A percentile compares a stretch with the other conserved stretches of the same genome.
phyloP scores from a whole-genome alignment of 192 early-diverging fungal species.

The Backusella tarrabulga region DNA sequence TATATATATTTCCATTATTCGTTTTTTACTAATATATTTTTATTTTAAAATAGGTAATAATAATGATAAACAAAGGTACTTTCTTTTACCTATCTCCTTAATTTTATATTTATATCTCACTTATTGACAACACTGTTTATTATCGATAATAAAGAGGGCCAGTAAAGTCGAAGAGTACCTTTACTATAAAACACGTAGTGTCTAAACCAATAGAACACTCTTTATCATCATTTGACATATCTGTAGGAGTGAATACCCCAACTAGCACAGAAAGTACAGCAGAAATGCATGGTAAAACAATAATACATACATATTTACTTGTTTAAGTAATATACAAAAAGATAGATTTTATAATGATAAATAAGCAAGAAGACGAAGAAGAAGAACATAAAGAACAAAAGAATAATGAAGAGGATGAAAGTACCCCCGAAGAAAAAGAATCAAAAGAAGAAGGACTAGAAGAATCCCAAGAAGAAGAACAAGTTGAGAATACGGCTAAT shows the following conservation, averaged over 20 bases:
- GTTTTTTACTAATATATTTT: neutral
- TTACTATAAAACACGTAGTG: neutral
- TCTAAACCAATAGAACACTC: neutral
- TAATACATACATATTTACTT: neutral
- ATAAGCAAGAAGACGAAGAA: neutral
- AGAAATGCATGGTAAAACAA: neutral
- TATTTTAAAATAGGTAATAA: neutral
- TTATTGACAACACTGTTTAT: neutral
- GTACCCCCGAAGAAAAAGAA: neutral
- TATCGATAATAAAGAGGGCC: neutral
- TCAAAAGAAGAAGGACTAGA: neutral
- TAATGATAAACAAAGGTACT: conserved; percentile 1
- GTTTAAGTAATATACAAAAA: neutral
- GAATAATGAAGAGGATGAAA: neutral
- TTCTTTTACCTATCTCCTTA: neutral
- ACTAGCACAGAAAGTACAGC: neutral
- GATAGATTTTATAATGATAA: conserved; percentile 3
- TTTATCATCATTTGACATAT: neutral
- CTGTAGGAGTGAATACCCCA: neutral
- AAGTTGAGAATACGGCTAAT: conserved; percentile 3
- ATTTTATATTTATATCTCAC: neutral
- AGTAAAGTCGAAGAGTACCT: neutral
- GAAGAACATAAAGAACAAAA: neutral
- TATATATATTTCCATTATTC: neutral
- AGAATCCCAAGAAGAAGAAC: neutral